These are phyloP conservation scores for Phytophthora cajani DNA, from an alignment of 352 stramenopile species.

Conservation along the genomic window DNA sequence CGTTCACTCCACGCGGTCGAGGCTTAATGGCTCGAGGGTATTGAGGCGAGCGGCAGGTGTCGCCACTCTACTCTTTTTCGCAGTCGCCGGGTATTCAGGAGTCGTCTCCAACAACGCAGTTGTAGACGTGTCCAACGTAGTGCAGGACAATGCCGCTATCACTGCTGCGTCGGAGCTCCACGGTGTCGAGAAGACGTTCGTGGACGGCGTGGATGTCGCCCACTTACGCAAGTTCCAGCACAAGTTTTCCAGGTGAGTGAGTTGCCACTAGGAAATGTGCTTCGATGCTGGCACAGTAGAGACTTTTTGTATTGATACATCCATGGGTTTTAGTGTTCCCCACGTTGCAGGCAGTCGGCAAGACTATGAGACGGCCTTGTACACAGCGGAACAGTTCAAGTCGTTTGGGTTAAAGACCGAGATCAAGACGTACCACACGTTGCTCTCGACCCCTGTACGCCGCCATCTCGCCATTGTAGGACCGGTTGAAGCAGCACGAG, in stretches of 20 bases:
- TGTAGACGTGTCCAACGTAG: conserved; percentile 8
- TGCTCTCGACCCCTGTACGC: conserved; percentile 64
- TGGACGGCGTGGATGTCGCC: conserved; percentile 26
- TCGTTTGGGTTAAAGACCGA: conserved; percentile 57
- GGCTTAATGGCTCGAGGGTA: background rate
- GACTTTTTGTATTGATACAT: conserved; percentile 4
- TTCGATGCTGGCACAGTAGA: too few relatives aligned
- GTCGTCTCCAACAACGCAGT: conserved; percentile 1
- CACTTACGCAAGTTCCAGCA: conserved; percentile 46
- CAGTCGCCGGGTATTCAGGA: conserved; percentile 16
- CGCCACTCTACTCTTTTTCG: conserved; percentile 20
- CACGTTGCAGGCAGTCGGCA: conserved; percentile 40
- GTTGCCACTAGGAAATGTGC: too few relatives aligned
- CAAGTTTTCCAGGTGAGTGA: conserved; percentile 38
- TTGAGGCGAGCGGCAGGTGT: conserved; percentile 12
- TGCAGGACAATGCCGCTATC: background rate
- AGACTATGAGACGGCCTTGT: conserved; percentile 52
- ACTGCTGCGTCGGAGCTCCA: background rate
- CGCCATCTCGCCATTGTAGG: conserved; percentile 47
- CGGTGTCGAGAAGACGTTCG: conserved; percentile 26
- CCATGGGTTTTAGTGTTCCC: conserved; percentile 19
- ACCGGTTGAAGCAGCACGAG: conserved; percentile 27
- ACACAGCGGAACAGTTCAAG: conserved; percentile 52
- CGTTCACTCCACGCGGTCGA: background rate
- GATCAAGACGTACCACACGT: conserved; percentile 65